phyloP scores from a whole-genome alignment of 768 basidiomycete species.

The Sistotremastrum suecicum region DNA sequence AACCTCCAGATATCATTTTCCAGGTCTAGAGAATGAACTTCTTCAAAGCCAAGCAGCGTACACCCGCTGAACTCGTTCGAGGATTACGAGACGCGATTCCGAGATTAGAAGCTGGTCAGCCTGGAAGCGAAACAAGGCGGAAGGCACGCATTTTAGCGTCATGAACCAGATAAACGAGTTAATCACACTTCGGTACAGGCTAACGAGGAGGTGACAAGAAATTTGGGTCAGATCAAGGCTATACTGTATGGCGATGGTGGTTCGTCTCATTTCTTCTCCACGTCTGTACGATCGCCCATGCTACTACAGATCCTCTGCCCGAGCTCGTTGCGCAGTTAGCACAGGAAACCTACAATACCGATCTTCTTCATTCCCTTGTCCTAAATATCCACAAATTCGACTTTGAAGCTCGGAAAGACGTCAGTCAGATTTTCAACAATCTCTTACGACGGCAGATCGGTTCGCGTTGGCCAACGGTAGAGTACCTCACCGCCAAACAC shows the following conservation, averaged over 20 bases:
- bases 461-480: constrained; percentile 88
- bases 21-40: constrained; percentile 56
- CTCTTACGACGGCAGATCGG: constrained; percentile 87
- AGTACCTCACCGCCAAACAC: constrained; percentile 67
- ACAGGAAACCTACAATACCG: constrained; percentile 88
- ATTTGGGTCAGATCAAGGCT: constrained; percentile 79
- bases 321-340: constrained; percentile 90
- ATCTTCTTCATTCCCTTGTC: constrained; percentile 71
- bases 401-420: constrained; percentile 84
- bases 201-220: constrained; percentile 79
- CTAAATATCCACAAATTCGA: constrained; percentile 77
- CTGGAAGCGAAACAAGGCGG: constrained; percentile 61
- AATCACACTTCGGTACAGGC: constrained; percentile 34
- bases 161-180: constrained; percentile 2
- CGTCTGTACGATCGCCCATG: constrained; percentile 2
- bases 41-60: constrained; percentile 83
- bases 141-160: constrained; percentile 39
- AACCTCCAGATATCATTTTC: no score
- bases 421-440: constrained; percentile 80
- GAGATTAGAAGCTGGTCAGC: constrained; percentile 57
- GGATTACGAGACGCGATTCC: constrained; percentile 67
- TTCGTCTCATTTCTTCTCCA: constrained; percentile 19
- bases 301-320: constrained; percentile 54
- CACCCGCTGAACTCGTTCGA: constrained; percentile 78
- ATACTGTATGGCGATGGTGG: constrained; percentile 84